Conservation (phyloP, 352 stramenopile species). For the Globisporangium mamillatum region DNA sequence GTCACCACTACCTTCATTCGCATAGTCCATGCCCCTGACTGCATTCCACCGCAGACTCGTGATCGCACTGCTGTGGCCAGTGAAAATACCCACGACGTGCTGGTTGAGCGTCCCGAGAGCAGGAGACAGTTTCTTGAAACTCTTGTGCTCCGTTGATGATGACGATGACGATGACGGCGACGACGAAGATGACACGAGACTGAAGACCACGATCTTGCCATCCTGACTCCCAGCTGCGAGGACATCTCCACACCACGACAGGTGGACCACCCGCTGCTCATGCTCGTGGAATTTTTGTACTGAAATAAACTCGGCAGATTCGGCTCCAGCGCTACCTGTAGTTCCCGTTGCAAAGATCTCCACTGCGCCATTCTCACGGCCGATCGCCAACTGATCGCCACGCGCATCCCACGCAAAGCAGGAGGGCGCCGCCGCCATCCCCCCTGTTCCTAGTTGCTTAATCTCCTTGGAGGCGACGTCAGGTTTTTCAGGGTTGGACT, state of each 20-base stretch:
- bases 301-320: constrained; percentile 2
- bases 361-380: constrained; percentile 41
- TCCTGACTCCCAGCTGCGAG: constrained; percentile 47
- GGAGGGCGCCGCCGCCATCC: constrained; percentile 5
- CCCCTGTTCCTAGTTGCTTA: background rate
- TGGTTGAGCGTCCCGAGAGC: background rate
- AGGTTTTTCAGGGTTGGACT: constrained; percentile 34
- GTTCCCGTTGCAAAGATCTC: constrained; percentile 24
- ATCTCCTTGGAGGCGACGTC: constrained; percentile 28
- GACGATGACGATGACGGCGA: background rate
- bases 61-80: constrained; percentile 38
- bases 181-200: background rate
- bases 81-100: constrained; percentile 25
- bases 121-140: background rate
- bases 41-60: constrained; percentile 45
- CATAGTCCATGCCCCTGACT: background rate
- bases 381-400: constrained; percentile 32
- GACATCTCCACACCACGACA: constrained; percentile 39
- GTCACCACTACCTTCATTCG: background rate
- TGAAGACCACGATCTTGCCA: constrained; percentile 59
- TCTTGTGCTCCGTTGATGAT: background rate
- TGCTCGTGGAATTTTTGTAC: constrained; percentile 47
- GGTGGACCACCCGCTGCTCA: constrained; percentile 34
- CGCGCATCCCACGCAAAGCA: constrained; percentile 31
- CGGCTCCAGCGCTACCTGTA: background rate